Percentiles rank a stretch among this genome's conserved stretches.
These are phyloP conservation scores for Trichomonascaceae sp. DNA, from an alignment of 1,139 yeast species.

Conservation along the genomic window DNA sequence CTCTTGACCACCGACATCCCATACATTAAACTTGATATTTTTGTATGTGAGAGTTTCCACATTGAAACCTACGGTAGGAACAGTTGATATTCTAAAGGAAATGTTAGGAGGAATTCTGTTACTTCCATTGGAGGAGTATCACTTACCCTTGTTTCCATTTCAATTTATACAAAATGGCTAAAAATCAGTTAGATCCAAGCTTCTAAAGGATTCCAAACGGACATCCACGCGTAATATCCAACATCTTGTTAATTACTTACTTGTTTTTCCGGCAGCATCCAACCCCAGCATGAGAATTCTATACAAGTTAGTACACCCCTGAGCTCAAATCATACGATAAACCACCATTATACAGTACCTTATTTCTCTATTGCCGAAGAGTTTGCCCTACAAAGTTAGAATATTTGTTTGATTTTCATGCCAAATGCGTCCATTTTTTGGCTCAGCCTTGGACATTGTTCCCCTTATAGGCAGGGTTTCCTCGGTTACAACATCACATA, in stretches of 20 bases:
- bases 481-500: constrained; percentile 19
- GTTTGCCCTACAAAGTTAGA: constrained; percentile 33
- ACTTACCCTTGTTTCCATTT: constrained; percentile 58
- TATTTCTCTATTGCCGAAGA: constrained; percentile 42
- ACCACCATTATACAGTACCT: constrained; percentile 17
- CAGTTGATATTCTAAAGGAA: constrained; percentile 52
- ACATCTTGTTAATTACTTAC: constrained; percentile 31
- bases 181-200: constrained; percentile 1
- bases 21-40: constrained; percentile 83
- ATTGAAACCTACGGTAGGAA: constrained; percentile 92
- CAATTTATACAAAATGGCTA: constrained; percentile 59
- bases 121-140: too few species aligned
- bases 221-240: neutral
- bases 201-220: too few species aligned
- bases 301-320: constrained; percentile 11
- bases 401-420: neutral
- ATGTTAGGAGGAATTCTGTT: too few species aligned
- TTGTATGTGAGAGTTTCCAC: constrained; percentile 88
- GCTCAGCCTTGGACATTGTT: neutral
- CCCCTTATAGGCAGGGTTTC: neutral
- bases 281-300: constrained; percentile 85
- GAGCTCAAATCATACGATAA: neutral
- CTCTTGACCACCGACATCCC: constrained; percentile 98
- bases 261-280: constrained; percentile 90
- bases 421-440: neutral